Percentiles rank a stretch among this genome's conserved stretches.
phyloP scores from a whole-genome alignment of 2,329 filamentous ascomycete species.

The Arachnopeziza araneosa region DNA sequence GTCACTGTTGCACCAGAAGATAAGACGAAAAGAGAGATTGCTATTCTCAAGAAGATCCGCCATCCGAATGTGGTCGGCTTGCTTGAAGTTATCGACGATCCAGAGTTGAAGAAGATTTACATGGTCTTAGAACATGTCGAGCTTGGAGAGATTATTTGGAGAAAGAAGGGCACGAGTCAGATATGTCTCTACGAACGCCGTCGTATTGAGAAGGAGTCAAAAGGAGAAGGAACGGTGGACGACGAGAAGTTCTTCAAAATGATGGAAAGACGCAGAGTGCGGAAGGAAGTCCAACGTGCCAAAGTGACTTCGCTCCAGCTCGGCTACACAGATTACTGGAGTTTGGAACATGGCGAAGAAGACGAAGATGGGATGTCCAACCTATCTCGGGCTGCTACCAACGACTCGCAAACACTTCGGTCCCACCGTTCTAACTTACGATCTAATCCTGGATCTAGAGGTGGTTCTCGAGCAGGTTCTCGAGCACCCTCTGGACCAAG shows the following conservation, averaged over 20 bases:
- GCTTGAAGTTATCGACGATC: conserved; percentile 95
- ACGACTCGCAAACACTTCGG: not conserved
- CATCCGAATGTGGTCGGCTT: conserved; percentile 96
- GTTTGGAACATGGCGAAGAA: conserved; percentile 69
- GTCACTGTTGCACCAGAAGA: conserved; percentile 64
- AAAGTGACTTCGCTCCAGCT: conserved; percentile 45
- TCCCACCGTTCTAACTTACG: conserved; percentile 17
- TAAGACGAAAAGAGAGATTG: conserved; percentile 92
- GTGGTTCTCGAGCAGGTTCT: conserved; percentile 24
- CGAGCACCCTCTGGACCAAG: conserved; percentile 24
- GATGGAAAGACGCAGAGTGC: conserved; percentile 51
- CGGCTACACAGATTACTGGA: conserved; percentile 67
- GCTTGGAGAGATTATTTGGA: conserved; percentile 89
- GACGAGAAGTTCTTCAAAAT: conserved; percentile 54
- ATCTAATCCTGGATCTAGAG: conserved; percentile 27
- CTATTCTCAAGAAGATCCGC: conserved; percentile 95
- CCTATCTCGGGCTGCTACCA: not conserved
- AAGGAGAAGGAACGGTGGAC: conserved; percentile 52
- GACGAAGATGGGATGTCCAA: conserved; percentile 37
- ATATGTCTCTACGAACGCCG: conserved; percentile 79
- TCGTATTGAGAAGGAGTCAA: conserved; percentile 68
- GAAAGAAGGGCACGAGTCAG: conserved; percentile 78
- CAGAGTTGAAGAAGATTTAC: conserved; percentile 94
- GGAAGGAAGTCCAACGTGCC: conserved; percentile 53
- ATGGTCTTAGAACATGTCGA: conserved; percentile 95